phyloP scores from a whole-genome alignment of 2,329 filamentous ascomycete genomes.

The Pseudonectria buxi region DNA sequence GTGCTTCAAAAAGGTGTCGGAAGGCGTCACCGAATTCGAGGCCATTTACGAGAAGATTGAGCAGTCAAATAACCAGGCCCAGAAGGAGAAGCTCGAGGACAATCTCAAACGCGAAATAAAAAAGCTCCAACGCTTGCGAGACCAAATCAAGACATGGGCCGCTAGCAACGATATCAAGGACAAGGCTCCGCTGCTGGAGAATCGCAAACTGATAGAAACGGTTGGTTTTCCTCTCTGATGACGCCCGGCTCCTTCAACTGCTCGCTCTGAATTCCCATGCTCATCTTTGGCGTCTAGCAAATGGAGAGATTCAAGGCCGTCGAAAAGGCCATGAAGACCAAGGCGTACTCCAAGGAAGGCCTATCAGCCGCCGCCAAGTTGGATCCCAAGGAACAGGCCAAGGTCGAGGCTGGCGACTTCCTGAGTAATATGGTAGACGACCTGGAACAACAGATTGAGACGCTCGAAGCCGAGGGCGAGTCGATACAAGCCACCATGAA shows the following conservation, averaged over 20 bases:
- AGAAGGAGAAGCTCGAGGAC: slow-evolving; percentile 98
- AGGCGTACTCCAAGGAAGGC: slow-evolving; percentile 98
- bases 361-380: slow-evolving; percentile 85
- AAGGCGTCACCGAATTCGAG: slow-evolving; percentile 89
- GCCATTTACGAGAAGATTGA: slow-evolving; percentile 97
- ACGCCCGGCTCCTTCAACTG: too few relatives aligned
- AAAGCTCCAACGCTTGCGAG: slow-evolving; percentile 93
- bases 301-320: slow-evolving; percentile 99
- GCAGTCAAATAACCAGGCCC: slow-evolving; percentile 81
- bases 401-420: slow-evolving; percentile 82
- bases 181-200: slow-evolving; percentile 88
- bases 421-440: slow-evolving; percentile 82
- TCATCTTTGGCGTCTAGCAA: slow-evolving; percentile 52
- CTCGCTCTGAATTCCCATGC: slow-evolving; percentile 6
- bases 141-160: slow-evolving; percentile 99
- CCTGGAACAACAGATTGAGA: slow-evolving; percentile 88
- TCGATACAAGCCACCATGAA: slow-evolving; percentile 81
- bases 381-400: slow-evolving; percentile 96
- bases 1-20: slow-evolving; percentile 96
- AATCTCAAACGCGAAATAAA: slow-evolving; percentile 99
- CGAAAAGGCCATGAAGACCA: slow-evolving; percentile 99
- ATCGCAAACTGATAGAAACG: slow-evolving; percentile 95
- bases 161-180: slow-evolving; percentile 99
- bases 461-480: slow-evolving; percentile 84
- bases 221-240: slow-evolving; percentile 44